These are phyloP conservation scores for Fusarium ramigenum DNA, from an alignment of 2,329 filamentous ascomycete species.

Conservation along the genomic window DNA sequence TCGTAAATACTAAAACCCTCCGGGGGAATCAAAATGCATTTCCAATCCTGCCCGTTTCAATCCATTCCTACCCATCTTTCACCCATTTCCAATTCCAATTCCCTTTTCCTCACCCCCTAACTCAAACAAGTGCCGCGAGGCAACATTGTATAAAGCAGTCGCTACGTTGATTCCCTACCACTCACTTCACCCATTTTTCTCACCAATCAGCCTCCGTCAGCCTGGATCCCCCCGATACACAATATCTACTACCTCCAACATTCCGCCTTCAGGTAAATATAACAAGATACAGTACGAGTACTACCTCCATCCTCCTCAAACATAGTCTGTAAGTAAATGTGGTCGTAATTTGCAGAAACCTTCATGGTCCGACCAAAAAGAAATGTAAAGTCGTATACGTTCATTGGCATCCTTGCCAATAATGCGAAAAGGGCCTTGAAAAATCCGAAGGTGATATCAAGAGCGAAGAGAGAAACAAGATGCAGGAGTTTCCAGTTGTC, in stretches of 20 bases:
- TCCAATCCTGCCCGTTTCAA: slow-evolving; percentile 6
- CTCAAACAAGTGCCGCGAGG: slow-evolving; percentile 57
- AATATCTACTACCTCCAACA: not conserved
- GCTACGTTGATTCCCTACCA: slow-evolving; percentile 27
- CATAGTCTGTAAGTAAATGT: slow-evolving; percentile 35
- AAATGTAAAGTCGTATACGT: slow-evolving; percentile 26
- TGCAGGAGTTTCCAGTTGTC: not conserved
- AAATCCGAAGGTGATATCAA: slow-evolving; percentile 7
- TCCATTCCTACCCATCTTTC: not conserved
- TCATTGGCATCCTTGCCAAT: not conserved
- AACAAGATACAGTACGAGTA: slow-evolving; percentile 12
- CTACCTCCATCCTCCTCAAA: slow-evolving; percentile 30
- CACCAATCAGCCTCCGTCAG: slow-evolving; percentile 4
- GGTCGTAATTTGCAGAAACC: slow-evolving; percentile 18
- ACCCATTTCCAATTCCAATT: not conserved
- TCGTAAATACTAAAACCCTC: slow-evolving; percentile 34
- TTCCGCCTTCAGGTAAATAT: slow-evolving; percentile 5
- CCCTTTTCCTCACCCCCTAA: slow-evolving; percentile 24
- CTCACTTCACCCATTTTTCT: slow-evolving; percentile 29
- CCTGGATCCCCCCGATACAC: slow-evolving; percentile 21
- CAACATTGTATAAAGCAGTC: slow-evolving; percentile 54
- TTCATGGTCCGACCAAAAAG: slow-evolving; percentile 19
- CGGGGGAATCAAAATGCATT: slow-evolving; percentile 37
- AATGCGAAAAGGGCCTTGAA: slow-evolving; percentile 2
- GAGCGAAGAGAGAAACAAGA: slow-evolving; percentile 10